Evolutionary conservation across 495 filamentous ascomycete species (phyloP), one percentile per base, ranked within the genome.

Genomic region (Cercophora scortea): DNA sequence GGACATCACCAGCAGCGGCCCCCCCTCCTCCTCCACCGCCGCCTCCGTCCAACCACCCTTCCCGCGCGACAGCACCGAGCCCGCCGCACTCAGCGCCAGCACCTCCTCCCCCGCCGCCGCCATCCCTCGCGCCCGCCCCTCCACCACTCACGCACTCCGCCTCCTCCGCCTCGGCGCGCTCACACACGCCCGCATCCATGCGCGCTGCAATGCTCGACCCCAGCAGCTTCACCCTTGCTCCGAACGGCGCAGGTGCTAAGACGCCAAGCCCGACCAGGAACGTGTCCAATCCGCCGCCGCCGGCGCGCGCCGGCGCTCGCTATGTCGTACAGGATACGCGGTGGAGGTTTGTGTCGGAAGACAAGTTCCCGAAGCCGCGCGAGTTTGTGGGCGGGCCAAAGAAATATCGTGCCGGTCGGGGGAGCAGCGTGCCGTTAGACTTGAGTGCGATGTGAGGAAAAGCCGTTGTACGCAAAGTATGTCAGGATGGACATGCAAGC

Each of bases 341-440:
- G 61, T 98, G 89, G 83, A 88, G 85, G 59, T 98, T 96, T 66
- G 82, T 89, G 58, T 76, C 81, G 33, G 92, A 97, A 51, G 80
- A 79, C 35, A 76, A 88, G 55, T 73, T 98, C 16, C 90, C 93
- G 2, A 91, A 88, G 60, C 92, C 93, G 42, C 77, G 91, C 52
- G 80, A 83, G 3, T 96, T 93, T 62, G 65, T 73, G 8, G 87
- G 88, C 3, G 82, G 75, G 32, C 66, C 72, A 35, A 88, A 87
- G 62, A 79, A 81, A 59, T 98, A 98, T 70, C 77, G 91, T 40
- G 93, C 92, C 25, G 93, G 93, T 8, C 79, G 91, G 63, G 92
- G 89, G 18, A 96, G 89, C 69, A 95, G 87, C 73, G 90, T 98
- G 40, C 93, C 93, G 40, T 76, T 97, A 61, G 88, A 98, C 73